A percentile compares a stretch with the other conserved stretches of the same genome.
Conservation (phyloP, 352 stramenopile species). For the Pythium diclinum region DNA sequence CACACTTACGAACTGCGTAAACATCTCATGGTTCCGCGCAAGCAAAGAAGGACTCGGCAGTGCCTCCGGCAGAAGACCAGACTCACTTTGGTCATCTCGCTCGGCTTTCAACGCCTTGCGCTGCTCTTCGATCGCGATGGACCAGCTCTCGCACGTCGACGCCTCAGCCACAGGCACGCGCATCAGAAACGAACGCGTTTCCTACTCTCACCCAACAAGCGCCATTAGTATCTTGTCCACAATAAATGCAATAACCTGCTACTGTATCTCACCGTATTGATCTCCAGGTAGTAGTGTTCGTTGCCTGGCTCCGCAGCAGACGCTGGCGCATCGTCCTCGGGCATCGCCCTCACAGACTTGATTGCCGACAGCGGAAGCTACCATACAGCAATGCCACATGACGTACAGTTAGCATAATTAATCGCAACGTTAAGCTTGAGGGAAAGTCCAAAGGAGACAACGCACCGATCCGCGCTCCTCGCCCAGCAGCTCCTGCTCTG, state of each 20-base stretch:
- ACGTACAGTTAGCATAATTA: too few relatives aligned
- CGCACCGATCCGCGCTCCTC: slow-evolving; percentile 72
- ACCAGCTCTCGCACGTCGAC: slow-evolving; percentile 84
- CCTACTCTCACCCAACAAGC: slow-evolving; percentile 25
- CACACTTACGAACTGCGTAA: slow-evolving; percentile 75
- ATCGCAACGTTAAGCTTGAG: too few relatives aligned
- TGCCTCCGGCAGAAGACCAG: slow-evolving; percentile 33
- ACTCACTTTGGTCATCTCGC: slow-evolving; percentile 56
- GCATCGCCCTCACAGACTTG: slow-evolving; percentile 69
- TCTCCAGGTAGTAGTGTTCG: slow-evolving; percentile 84
- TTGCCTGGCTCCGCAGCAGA: slow-evolving; percentile 46
- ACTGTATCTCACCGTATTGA: slow-evolving; percentile 46
- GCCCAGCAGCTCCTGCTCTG: slow-evolving; percentile 69
- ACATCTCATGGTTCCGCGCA: slow-evolving; percentile 74
- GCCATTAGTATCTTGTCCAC: neutral
- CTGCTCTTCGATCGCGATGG: slow-evolving; percentile 80
- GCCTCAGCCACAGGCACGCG: slow-evolving; percentile 56
- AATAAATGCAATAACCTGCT: too few relatives aligned
- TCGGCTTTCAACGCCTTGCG: slow-evolving; percentile 63
- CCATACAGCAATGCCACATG: neutral
- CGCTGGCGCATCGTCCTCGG: slow-evolving; percentile 59
- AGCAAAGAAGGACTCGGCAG: slow-evolving; percentile 69
- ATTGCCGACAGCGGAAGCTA: slow-evolving; percentile 65
- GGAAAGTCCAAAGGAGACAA: too few relatives aligned
- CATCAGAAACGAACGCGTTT: slow-evolving; percentile 78